phyloP scores from a whole-genome alignment of 1,139 yeast genomes.

The Saccharomyces hybrid region DNA sequence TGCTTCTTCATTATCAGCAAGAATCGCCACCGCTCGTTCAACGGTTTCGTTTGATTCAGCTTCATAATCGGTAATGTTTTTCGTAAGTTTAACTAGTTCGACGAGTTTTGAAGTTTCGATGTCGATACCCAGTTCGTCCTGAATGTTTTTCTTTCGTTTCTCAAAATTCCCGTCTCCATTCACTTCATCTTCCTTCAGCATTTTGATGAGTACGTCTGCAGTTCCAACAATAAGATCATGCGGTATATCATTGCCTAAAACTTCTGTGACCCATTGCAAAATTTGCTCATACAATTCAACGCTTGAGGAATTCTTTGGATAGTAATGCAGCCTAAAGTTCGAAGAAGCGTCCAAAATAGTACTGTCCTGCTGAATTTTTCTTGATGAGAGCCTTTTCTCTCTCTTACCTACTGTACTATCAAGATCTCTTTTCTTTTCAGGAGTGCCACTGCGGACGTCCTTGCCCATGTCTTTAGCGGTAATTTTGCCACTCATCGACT shows the following conservation, averaged over 20 bases:
- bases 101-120: conserved; percentile 40
- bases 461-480: conserved; percentile 62
- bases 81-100: conserved; percentile 44
- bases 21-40: conserved; percentile 24
- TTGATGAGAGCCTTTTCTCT: conserved; percentile 1
- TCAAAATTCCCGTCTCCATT: conserved; percentile 34
- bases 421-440: not conserved
- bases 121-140: conserved; percentile 41
- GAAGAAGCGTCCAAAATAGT: conserved; percentile 31
- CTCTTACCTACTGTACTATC: conserved; percentile 6
- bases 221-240: conserved; percentile 46
- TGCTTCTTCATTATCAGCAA: conserved; percentile 26
- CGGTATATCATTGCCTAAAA: conserved; percentile 48
- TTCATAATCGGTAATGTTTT: conserved; percentile 45
- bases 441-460: not conserved
- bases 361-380: conserved; percentile 7
- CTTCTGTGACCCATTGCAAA: conserved; percentile 41
- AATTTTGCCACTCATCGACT: conserved; percentile 61
- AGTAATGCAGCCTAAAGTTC: conserved; percentile 40
- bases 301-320: conserved; percentile 44
- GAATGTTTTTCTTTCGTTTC: conserved; percentile 35
- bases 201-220: conserved; percentile 59
- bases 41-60: conserved; percentile 19
- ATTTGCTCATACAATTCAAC: conserved; percentile 39
- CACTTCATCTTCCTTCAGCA: conserved; percentile 39